Base-by-base conservation (phyloP, 164 flowering plant species). In the Pachysandra terminalis region DNA sequence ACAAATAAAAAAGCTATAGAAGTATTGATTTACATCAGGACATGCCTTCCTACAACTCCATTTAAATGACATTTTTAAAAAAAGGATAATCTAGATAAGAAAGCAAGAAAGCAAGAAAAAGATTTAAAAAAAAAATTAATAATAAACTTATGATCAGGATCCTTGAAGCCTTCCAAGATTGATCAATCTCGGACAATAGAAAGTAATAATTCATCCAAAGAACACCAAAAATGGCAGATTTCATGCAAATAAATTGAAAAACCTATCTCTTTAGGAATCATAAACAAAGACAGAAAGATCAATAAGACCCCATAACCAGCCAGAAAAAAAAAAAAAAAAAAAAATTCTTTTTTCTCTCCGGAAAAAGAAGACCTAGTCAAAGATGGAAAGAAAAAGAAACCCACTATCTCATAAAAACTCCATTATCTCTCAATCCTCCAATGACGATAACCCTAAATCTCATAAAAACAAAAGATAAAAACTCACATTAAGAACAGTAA, bases 401-500 rank as follows among this genome's bases (percentile, higher is more conserved):
- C 54, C 45, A 35, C 15, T 4, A 24, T 40, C 9, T 10, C 24
- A 55, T 3, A 37, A 45, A 67, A 57, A 22, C 45, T 64, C 53
- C 19, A 56, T 61, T 61, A 9, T 10, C 51, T 15, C 12, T 19
- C 21, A 19, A 60, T 12, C 32, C 22, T 17, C 16, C 21, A 40
- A 10, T 45, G 17, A 19, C 3, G 25, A 15, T 63, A 68, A 63
- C 61, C 65, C 67, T 35, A 49, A 56, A 16, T 25, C 65, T 22
- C 49, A 12, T 35, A 14, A 8, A 17, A 27, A 68, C 15, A 32
- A 71, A 48, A 17, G 51, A 66, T 35, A 21, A 0, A 63, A 48
- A 83, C 96, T 86, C 74, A 93, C 98, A 80, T 88, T 82, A 68
- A 89, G 77, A 51, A 93, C 81, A 15, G 87, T 74, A 70, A 89